Evolutionary conservation across 768 basidiomycete species (phyloP).

Genomic region (Lanmaoa rubissima): DNA sequence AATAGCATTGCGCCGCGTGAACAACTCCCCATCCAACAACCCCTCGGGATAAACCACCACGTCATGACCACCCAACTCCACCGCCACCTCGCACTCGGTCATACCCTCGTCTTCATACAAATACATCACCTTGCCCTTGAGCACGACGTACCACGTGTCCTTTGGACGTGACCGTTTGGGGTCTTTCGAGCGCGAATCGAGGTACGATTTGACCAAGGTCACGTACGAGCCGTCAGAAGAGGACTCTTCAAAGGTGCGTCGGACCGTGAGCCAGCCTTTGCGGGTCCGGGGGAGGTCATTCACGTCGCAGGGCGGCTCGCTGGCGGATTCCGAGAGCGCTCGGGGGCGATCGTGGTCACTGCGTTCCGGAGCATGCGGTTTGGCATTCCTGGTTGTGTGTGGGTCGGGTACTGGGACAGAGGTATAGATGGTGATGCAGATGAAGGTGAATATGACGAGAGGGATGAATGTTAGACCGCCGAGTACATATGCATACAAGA

Average conservation of each 20-base stretch:
- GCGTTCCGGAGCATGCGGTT: conserved; percentile 22
- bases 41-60: conserved; percentile 75
- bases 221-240: conserved; percentile 68
- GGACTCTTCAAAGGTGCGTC: conserved; percentile 73
- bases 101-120: conserved; percentile 92
- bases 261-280: conserved; percentile 82
- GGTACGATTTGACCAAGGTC: conserved; percentile 72
- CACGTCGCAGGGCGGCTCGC: conserved; percentile 27
- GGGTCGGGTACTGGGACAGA: conserved; percentile 72
- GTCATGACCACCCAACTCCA: conserved; percentile 78
- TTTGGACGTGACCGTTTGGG: conserved; percentile 81
- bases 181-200: conserved; percentile 82
- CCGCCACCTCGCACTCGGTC: conserved; percentile 87
- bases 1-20: conserved; percentile 86
- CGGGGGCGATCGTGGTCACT: conserved; percentile 28
- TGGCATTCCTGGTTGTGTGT: conserved; percentile 41
- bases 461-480: conserved; percentile 92
- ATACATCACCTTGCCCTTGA: conserved; percentile 90
- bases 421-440: conserved; percentile 76
- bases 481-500: conserved; percentile 82
- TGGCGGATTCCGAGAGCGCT: conserved; percentile 27
- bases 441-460: conserved; percentile 54
- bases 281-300: conserved; percentile 65
- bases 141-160: conserved; percentile 89
- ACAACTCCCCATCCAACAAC: conserved; percentile 84